Evolutionary conservation across 306 rosid genomes (phyloP).

Genomic region (Acacia acuminata): DNA sequence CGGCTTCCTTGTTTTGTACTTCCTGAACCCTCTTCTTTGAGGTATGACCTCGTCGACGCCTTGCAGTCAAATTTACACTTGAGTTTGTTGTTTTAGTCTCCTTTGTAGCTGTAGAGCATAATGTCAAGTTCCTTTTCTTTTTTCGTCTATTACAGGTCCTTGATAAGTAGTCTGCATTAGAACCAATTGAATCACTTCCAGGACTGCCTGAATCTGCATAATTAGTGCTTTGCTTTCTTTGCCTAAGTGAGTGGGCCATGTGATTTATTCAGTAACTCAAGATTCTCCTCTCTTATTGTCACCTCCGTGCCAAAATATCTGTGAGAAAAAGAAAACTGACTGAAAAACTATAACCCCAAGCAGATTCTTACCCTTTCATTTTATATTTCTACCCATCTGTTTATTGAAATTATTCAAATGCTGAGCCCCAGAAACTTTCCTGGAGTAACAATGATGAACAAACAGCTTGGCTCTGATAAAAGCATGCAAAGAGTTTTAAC

Average conservation of each 20-base stretch:
- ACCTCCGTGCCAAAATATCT: neutral
- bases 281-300: neutral
- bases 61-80: neutral
- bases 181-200: constrained; percentile 17
- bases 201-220: neutral
- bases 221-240: neutral
- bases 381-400: neutral
- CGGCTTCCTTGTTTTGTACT: neutral
- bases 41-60: constrained; percentile 8
- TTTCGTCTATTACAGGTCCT: neutral
- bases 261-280: neutral
- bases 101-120: neutral
- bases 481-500: neutral
- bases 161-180: constrained; percentile 28
- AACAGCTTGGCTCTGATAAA: neutral
- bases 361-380: neutral
- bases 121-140: neutral
- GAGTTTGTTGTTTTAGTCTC: neutral
- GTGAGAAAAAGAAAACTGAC: neutral
- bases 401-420: neutral
- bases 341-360: neutral
- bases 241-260: constrained; percentile 35
- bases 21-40: neutral
- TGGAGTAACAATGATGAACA: neutral
- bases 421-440: neutral